These are phyloP conservation scores for Mucor velutinosus DNA, from an alignment of 371 early-diverging fungal genomes.

Conservation along the genomic window DNA sequence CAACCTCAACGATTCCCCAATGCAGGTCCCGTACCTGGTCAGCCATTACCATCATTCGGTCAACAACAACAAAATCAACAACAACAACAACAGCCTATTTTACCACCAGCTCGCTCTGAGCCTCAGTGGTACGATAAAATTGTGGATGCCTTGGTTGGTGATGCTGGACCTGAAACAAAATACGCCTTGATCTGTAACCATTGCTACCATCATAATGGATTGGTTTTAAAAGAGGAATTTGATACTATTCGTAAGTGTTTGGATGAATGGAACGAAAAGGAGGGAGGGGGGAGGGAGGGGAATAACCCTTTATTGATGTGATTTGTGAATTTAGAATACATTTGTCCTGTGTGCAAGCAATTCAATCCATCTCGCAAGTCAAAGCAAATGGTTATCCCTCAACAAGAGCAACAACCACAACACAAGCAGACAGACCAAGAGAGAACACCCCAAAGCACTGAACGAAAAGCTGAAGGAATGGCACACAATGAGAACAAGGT, in stretches of 20 bases:
- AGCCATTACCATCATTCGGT: slow-evolving; percentile 4
- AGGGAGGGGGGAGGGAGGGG: background rate
- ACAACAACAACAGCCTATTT: slow-evolving; percentile 12
- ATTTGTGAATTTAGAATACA: slow-evolving; percentile 18
- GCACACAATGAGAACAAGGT: background rate
- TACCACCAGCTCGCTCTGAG: slow-evolving; percentile 20
- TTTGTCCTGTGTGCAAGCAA: slow-evolving; percentile 32
- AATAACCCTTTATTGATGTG: background rate
- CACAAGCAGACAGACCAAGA: background rate
- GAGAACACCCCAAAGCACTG: background rate
- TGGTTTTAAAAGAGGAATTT: slow-evolving; percentile 84
- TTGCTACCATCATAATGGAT: slow-evolving; percentile 92
- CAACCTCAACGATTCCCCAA: background rate
- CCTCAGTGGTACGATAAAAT: slow-evolving; percentile 81
- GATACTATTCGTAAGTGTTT: slow-evolving; percentile 65
- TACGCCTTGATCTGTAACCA: slow-evolving; percentile 91
- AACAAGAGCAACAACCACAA: background rate
- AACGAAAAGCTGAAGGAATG: background rate
- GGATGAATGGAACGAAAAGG: background rate
- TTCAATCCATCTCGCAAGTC: slow-evolving; percentile 33
- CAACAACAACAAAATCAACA: slow-evolving; percentile 16
- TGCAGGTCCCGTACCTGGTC: background rate
- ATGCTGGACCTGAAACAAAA: slow-evolving; percentile 77
- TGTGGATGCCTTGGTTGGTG: slow-evolving; percentile 87
- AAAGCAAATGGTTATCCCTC: background rate